Percentiles rank a stretch among this genome's conserved stretches.
Conservation (phyloP, 345 rosid genomes). For the Aquilaria malaccensis region DNA sequence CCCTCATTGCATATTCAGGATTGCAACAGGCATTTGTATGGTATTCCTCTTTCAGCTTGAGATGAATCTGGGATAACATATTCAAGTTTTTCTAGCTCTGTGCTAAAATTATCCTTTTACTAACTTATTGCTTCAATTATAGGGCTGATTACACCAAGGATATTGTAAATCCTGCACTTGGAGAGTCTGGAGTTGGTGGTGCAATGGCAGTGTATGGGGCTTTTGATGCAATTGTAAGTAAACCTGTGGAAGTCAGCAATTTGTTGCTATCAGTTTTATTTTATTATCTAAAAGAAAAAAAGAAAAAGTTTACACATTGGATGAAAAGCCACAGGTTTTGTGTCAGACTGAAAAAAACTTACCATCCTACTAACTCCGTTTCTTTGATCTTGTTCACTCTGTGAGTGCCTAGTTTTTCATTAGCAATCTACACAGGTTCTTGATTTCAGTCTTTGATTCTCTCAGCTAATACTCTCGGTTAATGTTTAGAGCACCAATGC, state of each 20-base stretch:
- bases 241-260: not conserved
- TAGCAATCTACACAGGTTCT: no score
- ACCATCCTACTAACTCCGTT: no score
- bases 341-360: no score
- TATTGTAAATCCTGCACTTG: conserved; percentile 70
- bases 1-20: conserved; percentile 87
- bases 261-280: not conserved
- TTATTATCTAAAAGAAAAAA: not conserved
- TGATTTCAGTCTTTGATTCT: no score
- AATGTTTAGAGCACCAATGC: no score
- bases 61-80: not conserved
- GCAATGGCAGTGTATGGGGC: conserved; percentile 95
- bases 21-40: conserved; percentile 95
- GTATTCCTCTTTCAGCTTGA: conserved; percentile 27
- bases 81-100: not conserved
- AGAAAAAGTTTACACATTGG: not conserved
- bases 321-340: no score
- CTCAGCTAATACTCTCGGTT: no score
- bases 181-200: conserved; percentile 82
- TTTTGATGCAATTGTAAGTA: conserved; percentile 81
- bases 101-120: not conserved
- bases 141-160: conserved; percentile 96
- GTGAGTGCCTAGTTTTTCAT: no score
- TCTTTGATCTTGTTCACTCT: no score
- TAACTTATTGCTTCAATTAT: conserved; percentile 6